phyloP scores from a whole-genome alignment of 1,284 basidiomycete species.

The Malassezia dermatis region DNA sequence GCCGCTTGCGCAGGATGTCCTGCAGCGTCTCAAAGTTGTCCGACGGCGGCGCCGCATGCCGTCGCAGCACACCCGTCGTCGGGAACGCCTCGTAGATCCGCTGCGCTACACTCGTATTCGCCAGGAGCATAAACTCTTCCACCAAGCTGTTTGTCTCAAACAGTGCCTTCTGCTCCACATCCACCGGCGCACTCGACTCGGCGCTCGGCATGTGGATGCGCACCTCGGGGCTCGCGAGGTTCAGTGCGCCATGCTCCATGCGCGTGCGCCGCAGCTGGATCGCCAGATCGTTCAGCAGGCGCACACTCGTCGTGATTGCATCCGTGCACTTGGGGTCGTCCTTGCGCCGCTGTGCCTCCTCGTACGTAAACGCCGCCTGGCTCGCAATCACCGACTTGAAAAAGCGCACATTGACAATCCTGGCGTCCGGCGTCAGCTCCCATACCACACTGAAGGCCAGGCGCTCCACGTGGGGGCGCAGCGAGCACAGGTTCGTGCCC shows the following conservation, averaged over 20 bases:
- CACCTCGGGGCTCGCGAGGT: constrained; percentile 93
- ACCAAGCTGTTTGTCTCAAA: constrained; percentile 91
- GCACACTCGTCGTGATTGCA: constrained; percentile 73
- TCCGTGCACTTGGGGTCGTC: constrained; percentile 73
- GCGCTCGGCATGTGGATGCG: constrained; percentile 83
- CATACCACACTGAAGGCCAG: constrained; percentile 92
- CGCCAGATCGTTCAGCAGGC: constrained; percentile 78
- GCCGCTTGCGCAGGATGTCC: constrained; percentile 78
- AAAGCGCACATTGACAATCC: constrained; percentile 82
- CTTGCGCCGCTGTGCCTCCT: constrained; percentile 86
- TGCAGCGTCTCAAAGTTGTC: constrained; percentile 93
- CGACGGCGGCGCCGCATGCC: constrained; percentile 84
- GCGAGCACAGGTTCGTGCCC: constrained; percentile 90
- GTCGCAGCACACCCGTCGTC: constrained; percentile 82
- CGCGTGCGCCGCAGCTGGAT: constrained; percentile 73
- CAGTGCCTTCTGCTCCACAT: constrained; percentile 90
- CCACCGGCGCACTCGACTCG: constrained; percentile 87
- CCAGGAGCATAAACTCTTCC: constrained; percentile 98
- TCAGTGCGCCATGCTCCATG: constrained; percentile 88
- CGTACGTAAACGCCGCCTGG: constrained; percentile 94
- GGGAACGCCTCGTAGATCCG: constrained; percentile 92
- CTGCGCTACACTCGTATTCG: constrained; percentile 84
- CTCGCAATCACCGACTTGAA: constrained; percentile 93
- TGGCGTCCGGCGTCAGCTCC: constrained; percentile 60
- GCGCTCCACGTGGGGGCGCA: constrained; percentile 84